phyloP scores from a whole-genome alignment of 495 filamentous ascomycete genomes.

The Polyplosphaeria fusca region DNA sequence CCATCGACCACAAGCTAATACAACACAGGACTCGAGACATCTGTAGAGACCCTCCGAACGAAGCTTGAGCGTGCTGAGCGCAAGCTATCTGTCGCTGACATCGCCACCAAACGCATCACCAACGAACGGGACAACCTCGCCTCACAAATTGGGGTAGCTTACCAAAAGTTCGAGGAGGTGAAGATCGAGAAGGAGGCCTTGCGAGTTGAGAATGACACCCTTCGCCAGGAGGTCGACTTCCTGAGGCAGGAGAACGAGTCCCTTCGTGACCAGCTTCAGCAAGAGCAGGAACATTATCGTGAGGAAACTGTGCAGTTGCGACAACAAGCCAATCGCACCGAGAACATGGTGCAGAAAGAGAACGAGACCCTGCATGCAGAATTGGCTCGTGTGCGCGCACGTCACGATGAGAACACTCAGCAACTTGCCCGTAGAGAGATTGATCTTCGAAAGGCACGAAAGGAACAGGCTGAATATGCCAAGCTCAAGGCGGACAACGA shows the following conservation, averaged over 20 bases:
- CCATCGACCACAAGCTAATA: background rate
- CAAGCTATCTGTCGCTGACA: constrained; percentile 58
- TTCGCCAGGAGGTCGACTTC: constrained; percentile 33
- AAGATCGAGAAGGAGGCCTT: constrained; percentile 46
- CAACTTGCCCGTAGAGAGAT: constrained; percentile 21
- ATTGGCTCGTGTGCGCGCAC: constrained; percentile 23
- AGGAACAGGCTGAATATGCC: constrained; percentile 25
- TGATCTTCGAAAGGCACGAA: constrained; percentile 28
- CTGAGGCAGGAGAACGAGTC: constrained; percentile 36
- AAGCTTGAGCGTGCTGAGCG: constrained; percentile 58
- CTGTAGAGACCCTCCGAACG: constrained; percentile 54
- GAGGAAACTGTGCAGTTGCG: constrained; percentile 27
- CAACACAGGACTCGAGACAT: constrained; percentile 49
- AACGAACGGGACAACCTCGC: constrained; percentile 64
- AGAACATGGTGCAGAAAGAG: constrained; percentile 24
- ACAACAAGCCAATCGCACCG: constrained; percentile 17
- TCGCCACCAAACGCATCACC: constrained; percentile 56
- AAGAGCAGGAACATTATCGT: constrained; percentile 20
- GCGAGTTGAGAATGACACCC: constrained; percentile 27
- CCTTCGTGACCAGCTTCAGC: constrained; percentile 23
- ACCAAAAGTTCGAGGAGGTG: constrained; percentile 60
- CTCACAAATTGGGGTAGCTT: constrained; percentile 61
- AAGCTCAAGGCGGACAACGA: constrained; percentile 30
- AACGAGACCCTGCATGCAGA: constrained; percentile 27
- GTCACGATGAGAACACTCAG: constrained; percentile 31